Percentiles rank a stretch among this genome's conserved stretches.
These are phyloP conservation scores for Lachnellula occidentalis DNA, from an alignment of 2,329 filamentous ascomycete genomes.

Conservation along the genomic window DNA sequence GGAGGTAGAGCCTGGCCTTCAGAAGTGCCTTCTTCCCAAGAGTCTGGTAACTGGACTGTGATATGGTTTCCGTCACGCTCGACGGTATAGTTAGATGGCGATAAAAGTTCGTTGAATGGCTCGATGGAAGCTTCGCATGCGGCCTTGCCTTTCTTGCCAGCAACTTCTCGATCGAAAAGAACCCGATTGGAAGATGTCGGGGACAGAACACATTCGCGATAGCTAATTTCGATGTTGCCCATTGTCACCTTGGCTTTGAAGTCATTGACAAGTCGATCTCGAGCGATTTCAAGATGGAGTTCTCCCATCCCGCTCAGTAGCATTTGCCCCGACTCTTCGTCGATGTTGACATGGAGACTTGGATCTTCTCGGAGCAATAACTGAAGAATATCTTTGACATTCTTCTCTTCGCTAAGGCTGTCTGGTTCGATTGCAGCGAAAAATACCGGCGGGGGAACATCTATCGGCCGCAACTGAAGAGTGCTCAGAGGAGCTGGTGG, in stretches of 20 bases:
- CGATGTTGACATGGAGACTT: constrained; percentile 75
- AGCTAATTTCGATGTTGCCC: constrained; percentile 90
- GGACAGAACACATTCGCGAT: constrained; percentile 72
- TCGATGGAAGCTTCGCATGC: constrained; percentile 65
- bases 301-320: constrained; percentile 95
- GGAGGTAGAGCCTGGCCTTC: constrained; percentile 43
- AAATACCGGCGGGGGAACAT: constrained; percentile 89
- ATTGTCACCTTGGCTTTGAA: constrained; percentile 82
- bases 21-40: constrained; percentile 30
- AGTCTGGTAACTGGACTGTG: constrained; percentile 41
- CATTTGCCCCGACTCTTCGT: constrained; percentile 89
- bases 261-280: constrained; percentile 81
- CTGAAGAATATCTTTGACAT: constrained; percentile 68
- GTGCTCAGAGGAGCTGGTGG: constrained; percentile 65
- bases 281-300: constrained; percentile 87
- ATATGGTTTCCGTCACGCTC: constrained; percentile 68
- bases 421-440: constrained; percentile 89
- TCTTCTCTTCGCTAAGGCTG: constrained; percentile 71
- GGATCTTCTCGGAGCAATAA: constrained; percentile 87
- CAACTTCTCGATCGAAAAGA: constrained; percentile 72
- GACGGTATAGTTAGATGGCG: constrained; percentile 37
- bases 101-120: constrained; percentile 45
- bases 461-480: constrained; percentile 79
- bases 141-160: constrained; percentile 73
- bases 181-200: constrained; percentile 52